Evolutionary conservation across 371 early-diverging fungal species (phyloP), one percentile per base, ranked within the genome.

Genomic region (Circinella umbellata): DNA sequence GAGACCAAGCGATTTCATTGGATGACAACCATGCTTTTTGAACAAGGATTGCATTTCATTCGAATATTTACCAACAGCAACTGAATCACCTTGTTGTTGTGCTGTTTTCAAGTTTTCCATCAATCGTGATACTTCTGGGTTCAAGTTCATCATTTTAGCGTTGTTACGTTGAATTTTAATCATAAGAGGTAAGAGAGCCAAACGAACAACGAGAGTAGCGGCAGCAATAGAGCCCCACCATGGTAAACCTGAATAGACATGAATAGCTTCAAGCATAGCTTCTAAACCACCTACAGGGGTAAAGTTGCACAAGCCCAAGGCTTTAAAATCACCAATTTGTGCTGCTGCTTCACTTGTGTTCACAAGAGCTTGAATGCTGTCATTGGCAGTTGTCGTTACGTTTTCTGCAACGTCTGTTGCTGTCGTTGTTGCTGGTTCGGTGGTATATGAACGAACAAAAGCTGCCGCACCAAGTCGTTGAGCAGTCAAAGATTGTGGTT

Each of bases 161-260:
- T 89, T 85, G 70, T 90, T 89, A 46, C 91, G 83, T 71, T 94
- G 95, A 34, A 91, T 76, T 76, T 91, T 91, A 74, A 95, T 78
- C 69, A 90, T 86, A 37, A 96, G 66, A 0, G 98, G 98, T 53
- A 95, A 77, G 48, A 95, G 68, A 1, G 87, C 82, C 1, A 89
- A 63, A 68, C 98, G 94, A 10, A 94, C 84, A 7, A 85, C 64
- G 11, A 97, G 53, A 0, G 96, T 96, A 0, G 91, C 80, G 4
- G 78, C 79, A 3, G 87, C 88, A 66, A 98, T 96, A 8, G 96
- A 90, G 0, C 85, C 95, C 93, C 93, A 97, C 98, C 98, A 98
- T 11, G 98, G 97, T 64, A 98, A 71, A 1, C 96, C 97, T 11
- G 91, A 89, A 49, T 84, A 80, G 8, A 97, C 92, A 74, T 96